A percentile compares a stretch with the other conserved stretches of the same genome.
phyloP scores from a whole-genome alignment of 805 yeast genomes.

The Candida morakotiae region DNA sequence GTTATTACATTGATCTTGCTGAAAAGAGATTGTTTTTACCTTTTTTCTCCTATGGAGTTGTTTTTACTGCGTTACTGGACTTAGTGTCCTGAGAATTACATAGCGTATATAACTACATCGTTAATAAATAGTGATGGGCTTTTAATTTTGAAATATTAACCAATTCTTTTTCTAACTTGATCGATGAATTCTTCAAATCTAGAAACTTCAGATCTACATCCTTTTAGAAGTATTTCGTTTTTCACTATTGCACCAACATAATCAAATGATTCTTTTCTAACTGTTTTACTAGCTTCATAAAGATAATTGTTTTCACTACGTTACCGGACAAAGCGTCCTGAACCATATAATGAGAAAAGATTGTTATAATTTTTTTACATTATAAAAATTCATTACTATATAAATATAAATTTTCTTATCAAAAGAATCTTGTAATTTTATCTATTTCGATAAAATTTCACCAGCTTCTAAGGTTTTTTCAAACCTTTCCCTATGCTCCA shows the following conservation, averaged over 20 bases:
- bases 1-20: too few relatives aligned
- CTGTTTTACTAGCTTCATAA: conserved; percentile 23
- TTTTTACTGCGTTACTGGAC: too few relatives aligned
- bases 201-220: too few relatives aligned
- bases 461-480: conserved; percentile 35
- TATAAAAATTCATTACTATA: neutral
- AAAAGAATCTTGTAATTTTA: neutral
- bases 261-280: conserved; percentile 23
- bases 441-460: conserved; percentile 20
- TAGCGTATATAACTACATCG: neutral
- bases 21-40: too few relatives aligned
- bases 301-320: too few relatives aligned
- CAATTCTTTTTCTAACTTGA: too few relatives aligned
- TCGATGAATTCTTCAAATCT: too few relatives aligned
- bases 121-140: conserved; percentile 40
- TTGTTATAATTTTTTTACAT: neutral
- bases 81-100: neutral
- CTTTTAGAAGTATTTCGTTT: too few relatives aligned
- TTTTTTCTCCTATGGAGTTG: too few relatives aligned
- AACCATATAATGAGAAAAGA: neutral
- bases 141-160: conserved; percentile 39
- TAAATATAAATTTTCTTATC: neutral
- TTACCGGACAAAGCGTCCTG: neutral
- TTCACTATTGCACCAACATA: conserved; percentile 31
- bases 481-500: conserved; percentile 34